These are phyloP conservation scores for Nematocida sp. DNA, from an alignment of 371 early-diverging fungal species.

Conservation along the genomic window DNA sequence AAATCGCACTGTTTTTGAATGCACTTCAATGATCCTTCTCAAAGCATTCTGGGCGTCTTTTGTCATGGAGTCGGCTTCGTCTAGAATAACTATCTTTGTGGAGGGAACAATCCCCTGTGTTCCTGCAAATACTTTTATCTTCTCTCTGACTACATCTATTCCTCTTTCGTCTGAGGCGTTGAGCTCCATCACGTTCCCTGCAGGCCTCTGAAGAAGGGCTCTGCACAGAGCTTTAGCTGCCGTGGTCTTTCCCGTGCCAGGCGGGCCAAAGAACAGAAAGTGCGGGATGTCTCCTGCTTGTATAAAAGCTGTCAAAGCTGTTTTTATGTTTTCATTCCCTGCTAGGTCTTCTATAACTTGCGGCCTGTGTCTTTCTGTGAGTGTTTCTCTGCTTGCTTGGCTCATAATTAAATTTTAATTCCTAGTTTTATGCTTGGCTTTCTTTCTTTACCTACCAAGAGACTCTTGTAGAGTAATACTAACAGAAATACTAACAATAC, in stretches of 20 bases:
- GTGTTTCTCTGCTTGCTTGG: slow-evolving; percentile 11
- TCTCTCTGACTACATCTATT: slow-evolving; percentile 88
- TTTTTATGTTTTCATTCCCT: slow-evolving; percentile 81
- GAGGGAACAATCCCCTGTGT: slow-evolving; percentile 8
- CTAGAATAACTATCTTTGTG: slow-evolving; percentile 84
- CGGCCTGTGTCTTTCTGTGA: slow-evolving; percentile 90
- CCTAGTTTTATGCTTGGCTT: not conserved
- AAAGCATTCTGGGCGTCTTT: slow-evolving; percentile 92
- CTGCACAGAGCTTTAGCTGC: slow-evolving; percentile 80
- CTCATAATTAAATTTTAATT: slow-evolving; percentile 34
- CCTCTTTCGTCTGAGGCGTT: slow-evolving; percentile 98
- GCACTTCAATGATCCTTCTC: slow-evolving; percentile 93
- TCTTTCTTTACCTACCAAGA: not conserved
- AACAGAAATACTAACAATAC: too few relatives aligned
- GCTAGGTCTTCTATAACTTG: slow-evolving; percentile 75
- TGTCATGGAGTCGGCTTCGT: slow-evolving; percentile 98
- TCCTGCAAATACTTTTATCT: slow-evolving; percentile 78
- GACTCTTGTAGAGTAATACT: too few relatives aligned
- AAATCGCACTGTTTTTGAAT: slow-evolving; percentile 84
- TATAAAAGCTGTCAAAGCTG: slow-evolving; percentile 74
- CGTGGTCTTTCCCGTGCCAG: slow-evolving; percentile 98
- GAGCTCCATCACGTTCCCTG: slow-evolving; percentile 84
- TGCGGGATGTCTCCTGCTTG: slow-evolving; percentile 85
- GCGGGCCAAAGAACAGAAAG: slow-evolving; percentile 85
- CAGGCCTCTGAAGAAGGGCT: slow-evolving; percentile 73